Evolutionary conservation across 768 basidiomycete species (phyloP), one percentile per base, ranked within the genome.

Genomic region (Rhodosporidiobolus sp.): DNA sequence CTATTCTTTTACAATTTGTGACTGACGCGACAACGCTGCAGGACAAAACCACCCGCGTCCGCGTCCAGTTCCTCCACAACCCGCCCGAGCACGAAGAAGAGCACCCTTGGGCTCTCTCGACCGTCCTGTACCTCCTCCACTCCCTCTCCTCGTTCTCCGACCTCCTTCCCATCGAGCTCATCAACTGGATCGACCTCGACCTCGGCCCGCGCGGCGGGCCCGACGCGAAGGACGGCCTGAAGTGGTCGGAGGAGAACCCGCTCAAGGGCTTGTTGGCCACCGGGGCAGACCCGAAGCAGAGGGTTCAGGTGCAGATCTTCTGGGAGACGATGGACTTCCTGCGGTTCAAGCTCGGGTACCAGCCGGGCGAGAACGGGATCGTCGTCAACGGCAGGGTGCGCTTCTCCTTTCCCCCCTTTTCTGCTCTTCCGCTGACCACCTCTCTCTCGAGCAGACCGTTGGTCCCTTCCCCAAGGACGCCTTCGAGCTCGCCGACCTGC

Each of bases 341-440:
- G 26, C 49, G 24, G 12, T 17, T 9, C 35, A 62, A 62, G 35
- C 57, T 77, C 28, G 73, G 76, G 4, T 57, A 74, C 30, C 5
- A 53, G 26, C 32, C 58, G 4, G 89, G 89, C 0, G 81, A 88
- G 68, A 83, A 83, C 30, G 90, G 85, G 1, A 69, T 97, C 49
- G 71, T 94, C 48, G 82, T 91, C 63, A 96, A 96, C 76, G 95
- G 94, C 34, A 84, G 94, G 45, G 92, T 94, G 78, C 79, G 89
- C 83, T 17, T 14, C 24, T 19, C 69, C 4, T 63, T 69, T 49
- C 35, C 34, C 38, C 0, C 22, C 20, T 1, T 26, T 50, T 17
- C 9, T n/a, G 4, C 24, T 22, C 43, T 20, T 46, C 11, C 49
- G 32, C 60, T 35, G 68, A 53, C 19, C 6, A 14, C 20, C 16